Evolutionary conservation across 116 monocot genomes (phyloP).

Genomic region (Posidonia oceanica): DNA sequence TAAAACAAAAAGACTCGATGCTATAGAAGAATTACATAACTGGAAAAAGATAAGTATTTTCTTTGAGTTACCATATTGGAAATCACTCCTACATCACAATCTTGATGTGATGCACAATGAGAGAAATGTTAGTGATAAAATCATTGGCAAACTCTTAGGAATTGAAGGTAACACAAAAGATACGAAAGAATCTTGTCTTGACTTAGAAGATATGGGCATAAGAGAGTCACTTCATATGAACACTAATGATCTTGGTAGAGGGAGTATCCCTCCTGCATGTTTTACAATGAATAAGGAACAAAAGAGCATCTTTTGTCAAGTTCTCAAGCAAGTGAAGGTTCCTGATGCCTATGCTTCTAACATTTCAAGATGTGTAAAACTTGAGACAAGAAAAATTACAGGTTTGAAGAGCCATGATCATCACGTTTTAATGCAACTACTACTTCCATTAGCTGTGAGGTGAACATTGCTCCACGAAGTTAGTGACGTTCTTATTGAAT

Average conservation of each 20-base stretch:
- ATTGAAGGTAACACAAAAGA: slow-evolving; percentile 2
- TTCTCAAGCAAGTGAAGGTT: slow-evolving; percentile 2
- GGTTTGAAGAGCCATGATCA: slow-evolving; percentile 17
- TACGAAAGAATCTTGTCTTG: background rate
- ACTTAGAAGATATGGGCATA: background rate
- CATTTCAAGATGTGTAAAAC: slow-evolving; percentile 7
- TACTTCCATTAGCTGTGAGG: slow-evolving; percentile 5
- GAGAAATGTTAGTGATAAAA: slow-evolving; percentile 10
- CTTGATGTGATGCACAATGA: slow-evolving; percentile 9
- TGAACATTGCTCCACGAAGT: background rate
- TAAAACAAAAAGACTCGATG: background rate
- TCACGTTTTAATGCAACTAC: slow-evolving; percentile 11
- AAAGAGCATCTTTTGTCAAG: slow-evolving; percentile 4
- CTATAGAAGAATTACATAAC: background rate
- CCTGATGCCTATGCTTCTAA: slow-evolving; percentile 18
- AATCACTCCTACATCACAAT: background rate
- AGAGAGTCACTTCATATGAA: too few relatives aligned
- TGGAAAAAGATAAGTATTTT: slow-evolving; percentile 6
- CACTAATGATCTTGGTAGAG: background rate
- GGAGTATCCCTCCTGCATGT: background rate
- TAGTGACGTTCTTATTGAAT: background rate
- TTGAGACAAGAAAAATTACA: background rate
- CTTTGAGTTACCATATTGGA: slow-evolving; percentile 2
- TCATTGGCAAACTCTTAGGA: background rate
- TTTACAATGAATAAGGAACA: background rate